These are phyloP conservation scores for Suhomyces faveliae DNA, from an alignment of 805 yeast genomes.

Conservation along the genomic window DNA sequence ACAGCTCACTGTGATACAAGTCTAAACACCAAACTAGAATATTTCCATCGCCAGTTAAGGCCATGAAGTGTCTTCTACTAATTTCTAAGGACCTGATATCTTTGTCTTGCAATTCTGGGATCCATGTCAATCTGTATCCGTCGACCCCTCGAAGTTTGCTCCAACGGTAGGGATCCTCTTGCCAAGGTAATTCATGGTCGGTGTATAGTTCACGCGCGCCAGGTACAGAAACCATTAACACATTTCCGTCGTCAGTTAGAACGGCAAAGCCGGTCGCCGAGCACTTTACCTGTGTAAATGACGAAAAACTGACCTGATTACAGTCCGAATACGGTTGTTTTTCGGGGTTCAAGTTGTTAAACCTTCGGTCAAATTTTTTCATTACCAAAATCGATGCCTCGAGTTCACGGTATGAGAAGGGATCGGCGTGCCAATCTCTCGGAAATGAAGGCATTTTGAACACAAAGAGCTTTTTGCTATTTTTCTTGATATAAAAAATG, in stretches of 20 bases:
- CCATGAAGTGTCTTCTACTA: slow-evolving; percentile 72
- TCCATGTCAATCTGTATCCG: slow-evolving; percentile 25
- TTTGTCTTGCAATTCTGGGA: slow-evolving; percentile 45
- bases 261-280: slow-evolving; percentile 60
- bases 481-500: slow-evolving; percentile 46
- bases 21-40: slow-evolving; percentile 70
- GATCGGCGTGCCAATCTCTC: slow-evolving; percentile 10
- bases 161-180: too few species aligned
- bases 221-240: slow-evolving; percentile 40
- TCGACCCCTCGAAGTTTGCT: too few species aligned
- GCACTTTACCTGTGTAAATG: slow-evolving; percentile 53
- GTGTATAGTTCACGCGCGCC: too few species aligned
- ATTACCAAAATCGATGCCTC: slow-evolving; percentile 13
- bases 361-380: slow-evolving; percentile 29
- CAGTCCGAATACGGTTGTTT: too few species aligned
- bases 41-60: slow-evolving; percentile 57
- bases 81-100: slow-evolving; percentile 56
- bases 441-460: slow-evolving; percentile 30
- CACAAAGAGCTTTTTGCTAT: slow-evolving; percentile 40
- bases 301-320: slow-evolving; percentile 26
- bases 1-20: slow-evolving; percentile 59
- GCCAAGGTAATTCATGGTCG: too few species aligned
- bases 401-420: slow-evolving; percentile 8
- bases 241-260: slow-evolving; percentile 51
- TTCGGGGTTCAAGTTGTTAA: slow-evolving; percentile 20